These are phyloP conservation scores for Gossypium longicalyx DNA, from an alignment of 345 rosid species.

Conservation along the genomic window DNA sequence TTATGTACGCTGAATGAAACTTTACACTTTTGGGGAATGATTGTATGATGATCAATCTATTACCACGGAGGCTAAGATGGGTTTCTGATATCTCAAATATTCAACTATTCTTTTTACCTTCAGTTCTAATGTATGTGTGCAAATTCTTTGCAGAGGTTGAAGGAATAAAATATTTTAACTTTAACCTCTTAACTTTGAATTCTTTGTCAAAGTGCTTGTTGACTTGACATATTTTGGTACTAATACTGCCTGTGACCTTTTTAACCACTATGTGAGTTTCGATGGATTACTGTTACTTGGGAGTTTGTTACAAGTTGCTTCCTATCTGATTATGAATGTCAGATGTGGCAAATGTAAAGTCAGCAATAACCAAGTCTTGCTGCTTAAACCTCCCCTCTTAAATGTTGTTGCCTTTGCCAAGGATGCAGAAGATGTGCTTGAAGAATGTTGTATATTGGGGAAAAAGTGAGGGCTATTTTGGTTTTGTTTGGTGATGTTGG, in stretches of 20 bases:
- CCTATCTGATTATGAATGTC: not conserved
- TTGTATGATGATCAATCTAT: not conserved
- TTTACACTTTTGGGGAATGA: not conserved
- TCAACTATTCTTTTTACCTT: not conserved
- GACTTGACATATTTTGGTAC: not conserved
- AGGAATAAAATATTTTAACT: not conserved
- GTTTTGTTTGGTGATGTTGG: not conserved
- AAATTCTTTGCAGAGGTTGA: not conserved
- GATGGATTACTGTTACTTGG: not conserved
- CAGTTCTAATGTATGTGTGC: not conserved
- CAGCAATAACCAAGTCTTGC: not conserved
- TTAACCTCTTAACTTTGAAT: not conserved
- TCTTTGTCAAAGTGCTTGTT: slow-evolving; percentile 1
- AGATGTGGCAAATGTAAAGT: not conserved
- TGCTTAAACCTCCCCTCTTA: too few relatives aligned
- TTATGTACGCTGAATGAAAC: not conserved
- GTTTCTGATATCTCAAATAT: slow-evolving; percentile 8
- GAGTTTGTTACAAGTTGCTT: not conserved
- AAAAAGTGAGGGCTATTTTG: not conserved
- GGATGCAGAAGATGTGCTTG: not conserved
- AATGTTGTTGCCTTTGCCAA: not conserved
- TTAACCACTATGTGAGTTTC: not conserved
- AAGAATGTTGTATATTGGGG: not conserved
- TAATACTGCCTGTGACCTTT: not conserved
- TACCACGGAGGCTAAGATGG: not conserved